Percentiles rank a stretch among this genome's conserved stretches.
Evolutionary conservation across 257 asterid genomes (phyloP).

Genomic region (Ajuga chamaepitys): DNA sequence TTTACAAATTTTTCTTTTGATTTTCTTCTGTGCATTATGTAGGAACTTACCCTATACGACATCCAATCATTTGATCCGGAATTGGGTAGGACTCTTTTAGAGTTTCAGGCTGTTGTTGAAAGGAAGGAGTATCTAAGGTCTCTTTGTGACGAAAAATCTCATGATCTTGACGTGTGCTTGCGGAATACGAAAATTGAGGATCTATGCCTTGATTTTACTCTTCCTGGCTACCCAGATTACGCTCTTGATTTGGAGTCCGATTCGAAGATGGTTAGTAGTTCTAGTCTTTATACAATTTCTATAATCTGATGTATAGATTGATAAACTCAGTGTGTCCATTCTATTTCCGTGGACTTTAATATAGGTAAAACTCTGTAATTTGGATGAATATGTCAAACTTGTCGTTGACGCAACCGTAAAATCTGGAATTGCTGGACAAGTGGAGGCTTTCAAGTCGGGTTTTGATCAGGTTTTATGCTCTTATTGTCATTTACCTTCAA

Average conservation of each 20-base stretch:
- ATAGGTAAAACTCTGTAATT: slow-evolving; percentile 63
- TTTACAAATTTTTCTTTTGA: neutral
- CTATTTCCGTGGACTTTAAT: slow-evolving; percentile 15
- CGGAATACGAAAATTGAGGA: slow-evolving; percentile 67
- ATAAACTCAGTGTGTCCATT: neutral
- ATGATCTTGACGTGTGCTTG: slow-evolving; percentile 34
- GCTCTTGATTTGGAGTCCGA: slow-evolving; percentile 34
- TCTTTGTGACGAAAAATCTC: slow-evolving; percentile 22
- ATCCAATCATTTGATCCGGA: slow-evolving; percentile 81
- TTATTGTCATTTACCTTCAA: neutral
- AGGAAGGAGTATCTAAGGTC: slow-evolving; percentile 49
- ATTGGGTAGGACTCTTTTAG: slow-evolving; percentile 67
- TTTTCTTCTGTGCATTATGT: slow-evolving; percentile 10
- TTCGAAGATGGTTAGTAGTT: slow-evolving; percentile 54
- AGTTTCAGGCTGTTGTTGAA: slow-evolving; percentile 71
- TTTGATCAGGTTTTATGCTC: slow-evolving; percentile 59
- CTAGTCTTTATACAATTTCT: slow-evolving; percentile 3
- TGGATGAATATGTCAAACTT: slow-evolving; percentile 63
- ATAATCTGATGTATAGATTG: slow-evolving; percentile 9
- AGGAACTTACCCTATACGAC: slow-evolving; percentile 78
- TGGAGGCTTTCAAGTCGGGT: slow-evolving; percentile 90
- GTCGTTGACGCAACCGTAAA: slow-evolving; percentile 61
- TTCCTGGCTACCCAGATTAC: slow-evolving; percentile 97
- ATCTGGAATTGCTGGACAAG: slow-evolving; percentile 82
- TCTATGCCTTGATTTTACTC: slow-evolving; percentile 80